phyloP scores from a whole-genome alignment of 2,329 filamentous ascomycete genomes.

The Cadophora luteo-olivacea region DNA sequence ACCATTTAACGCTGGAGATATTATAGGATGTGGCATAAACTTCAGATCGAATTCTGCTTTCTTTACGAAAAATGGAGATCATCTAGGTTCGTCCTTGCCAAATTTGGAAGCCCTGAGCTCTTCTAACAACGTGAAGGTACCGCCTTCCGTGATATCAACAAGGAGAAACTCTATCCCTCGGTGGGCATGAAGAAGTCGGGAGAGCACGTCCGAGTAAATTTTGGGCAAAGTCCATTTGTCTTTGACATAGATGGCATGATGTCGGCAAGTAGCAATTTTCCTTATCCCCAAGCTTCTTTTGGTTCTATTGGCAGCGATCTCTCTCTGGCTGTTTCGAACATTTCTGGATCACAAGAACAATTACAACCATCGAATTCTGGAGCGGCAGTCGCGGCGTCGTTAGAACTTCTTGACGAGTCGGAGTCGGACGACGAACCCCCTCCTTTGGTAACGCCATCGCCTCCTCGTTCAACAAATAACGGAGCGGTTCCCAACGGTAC shows the following conservation, averaged over 20 bases:
- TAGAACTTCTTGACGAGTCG: neutral
- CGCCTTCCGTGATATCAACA: conserved; percentile 70
- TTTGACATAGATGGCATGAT: conserved; percentile 92
- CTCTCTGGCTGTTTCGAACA: neutral
- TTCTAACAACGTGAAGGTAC: conserved; percentile 56
- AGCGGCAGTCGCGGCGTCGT: neutral
- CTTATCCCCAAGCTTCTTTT: conserved; percentile 21
- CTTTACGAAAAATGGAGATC: conserved; percentile 69
- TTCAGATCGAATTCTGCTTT: conserved; percentile 70
- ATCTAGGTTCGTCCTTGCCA: conserved; percentile 55
- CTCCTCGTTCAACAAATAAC: neutral
- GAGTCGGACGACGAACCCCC: conserved; percentile 7
- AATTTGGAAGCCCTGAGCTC: neutral
- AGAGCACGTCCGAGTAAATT: conserved; percentile 68
- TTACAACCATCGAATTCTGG: neutral
- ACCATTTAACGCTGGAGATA: conserved; percentile 61
- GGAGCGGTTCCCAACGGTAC: neutral
- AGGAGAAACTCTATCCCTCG: conserved; percentile 68
- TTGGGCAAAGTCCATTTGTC: conserved; percentile 78
- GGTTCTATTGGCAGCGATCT: neutral
- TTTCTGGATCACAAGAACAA: neutral
- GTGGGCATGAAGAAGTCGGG: conserved; percentile 70
- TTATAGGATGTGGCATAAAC: conserved; percentile 71
- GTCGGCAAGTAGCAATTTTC: conserved; percentile 59
- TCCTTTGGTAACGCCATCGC: neutral